These are phyloP conservation scores for Closterium sp. DNA, from an alignment of 139 green algal species.

Conservation along the genomic window DNA sequence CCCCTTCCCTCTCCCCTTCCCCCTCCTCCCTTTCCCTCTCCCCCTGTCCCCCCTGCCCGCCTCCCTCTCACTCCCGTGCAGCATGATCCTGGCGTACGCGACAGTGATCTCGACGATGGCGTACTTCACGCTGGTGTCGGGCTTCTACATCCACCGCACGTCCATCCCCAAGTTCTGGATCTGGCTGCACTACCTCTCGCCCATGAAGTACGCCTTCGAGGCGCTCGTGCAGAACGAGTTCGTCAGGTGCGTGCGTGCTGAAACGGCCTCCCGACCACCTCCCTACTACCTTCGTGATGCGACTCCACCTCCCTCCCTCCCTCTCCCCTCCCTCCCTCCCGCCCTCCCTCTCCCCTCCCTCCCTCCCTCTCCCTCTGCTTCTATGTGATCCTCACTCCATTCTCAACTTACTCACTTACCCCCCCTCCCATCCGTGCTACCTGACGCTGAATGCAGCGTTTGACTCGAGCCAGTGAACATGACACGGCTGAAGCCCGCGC, in stretches of 20 bases:
- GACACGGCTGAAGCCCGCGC: too few species aligned
- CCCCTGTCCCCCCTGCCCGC: too few species aligned
- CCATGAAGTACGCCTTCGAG: constrained; percentile 54
- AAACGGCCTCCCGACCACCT: too few species aligned
- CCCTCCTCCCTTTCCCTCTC: not conserved
- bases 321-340: not conserved
- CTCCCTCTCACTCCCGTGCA: not conserved
- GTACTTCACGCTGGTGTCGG: constrained; percentile 36
- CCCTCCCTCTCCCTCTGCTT: not conserved
- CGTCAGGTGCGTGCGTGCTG: not conserved
- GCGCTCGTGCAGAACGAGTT: constrained; percentile 50
- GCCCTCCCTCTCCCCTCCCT: not conserved
- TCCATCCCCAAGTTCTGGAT: constrained; percentile 54
- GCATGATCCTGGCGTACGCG: constrained; percentile 16
- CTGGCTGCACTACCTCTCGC: constrained; percentile 55
- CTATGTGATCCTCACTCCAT: not conserved
- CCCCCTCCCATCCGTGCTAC: too few species aligned
- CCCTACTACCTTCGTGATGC: not conserved
- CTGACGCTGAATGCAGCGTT: too few species aligned
- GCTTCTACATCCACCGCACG: constrained; percentile 39
- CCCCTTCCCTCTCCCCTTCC: not conserved
- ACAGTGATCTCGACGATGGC: constrained; percentile 19
- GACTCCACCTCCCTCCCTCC: not conserved
- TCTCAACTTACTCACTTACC: not conserved
- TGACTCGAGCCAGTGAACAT: too few species aligned